Conservation (phyloP, 139 green algal species). For the Diplosphaera chodatii region DNA sequence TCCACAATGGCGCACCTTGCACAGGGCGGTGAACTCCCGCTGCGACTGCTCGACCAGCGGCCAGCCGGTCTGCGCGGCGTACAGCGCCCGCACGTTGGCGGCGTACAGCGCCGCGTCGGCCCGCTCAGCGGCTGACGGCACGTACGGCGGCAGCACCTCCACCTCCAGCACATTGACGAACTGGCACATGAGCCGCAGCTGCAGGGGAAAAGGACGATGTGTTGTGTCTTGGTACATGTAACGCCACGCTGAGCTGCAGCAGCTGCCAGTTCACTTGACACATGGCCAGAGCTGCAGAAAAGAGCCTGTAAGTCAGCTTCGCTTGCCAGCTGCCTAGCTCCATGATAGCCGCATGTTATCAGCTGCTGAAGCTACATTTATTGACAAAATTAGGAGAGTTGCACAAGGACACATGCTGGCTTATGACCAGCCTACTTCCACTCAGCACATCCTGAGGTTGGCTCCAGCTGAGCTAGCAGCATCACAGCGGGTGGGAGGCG, state of each 20-base stretch:
- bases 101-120: slow-evolving; percentile 9
- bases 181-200: slow-evolving; percentile 5
- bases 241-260: background rate
- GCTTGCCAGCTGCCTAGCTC: too few species aligned
- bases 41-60: slow-evolving; percentile 25
- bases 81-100: slow-evolving; percentile 6
- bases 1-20: background rate
- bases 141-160: slow-evolving; percentile 19
- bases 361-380: too few species aligned
- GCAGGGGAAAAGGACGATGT: background rate
- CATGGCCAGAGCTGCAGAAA: too few species aligned
- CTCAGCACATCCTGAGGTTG: too few species aligned
- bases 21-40: background rate
- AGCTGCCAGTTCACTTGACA: background rate
- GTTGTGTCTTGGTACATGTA: background rate
- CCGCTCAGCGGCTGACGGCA: background rate
- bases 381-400: too few species aligned
- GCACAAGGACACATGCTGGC: too few species aligned
- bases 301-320: too few species aligned
- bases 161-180: slow-evolving; percentile 18
- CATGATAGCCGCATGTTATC: too few species aligned
- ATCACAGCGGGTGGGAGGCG: too few species aligned
- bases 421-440: too few species aligned
- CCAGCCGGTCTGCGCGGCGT: slow-evolving; percentile 17
- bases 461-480: too few species aligned